Conservation (phyloP, 2,329 filamentous ascomycete genomes). For the Pyrenophora teres region DNA sequence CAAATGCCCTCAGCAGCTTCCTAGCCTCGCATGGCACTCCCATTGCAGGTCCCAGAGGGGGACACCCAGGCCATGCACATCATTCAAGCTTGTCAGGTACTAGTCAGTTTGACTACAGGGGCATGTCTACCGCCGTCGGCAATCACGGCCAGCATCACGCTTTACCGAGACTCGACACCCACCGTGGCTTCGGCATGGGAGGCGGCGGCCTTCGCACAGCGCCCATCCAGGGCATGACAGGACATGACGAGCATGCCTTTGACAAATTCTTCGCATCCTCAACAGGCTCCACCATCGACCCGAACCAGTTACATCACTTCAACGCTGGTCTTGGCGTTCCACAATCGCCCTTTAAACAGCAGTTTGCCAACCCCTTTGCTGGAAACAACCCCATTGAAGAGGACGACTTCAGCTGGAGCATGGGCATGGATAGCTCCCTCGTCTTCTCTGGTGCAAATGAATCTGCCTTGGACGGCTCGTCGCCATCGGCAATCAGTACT, state of each 20-base stretch:
- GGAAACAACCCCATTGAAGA: conserved; percentile 65
- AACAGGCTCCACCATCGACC: conserved; percentile 63
- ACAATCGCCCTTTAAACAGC: conserved; percentile 54
- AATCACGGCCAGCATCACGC: conserved; percentile 70
- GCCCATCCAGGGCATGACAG: conserved; percentile 57
- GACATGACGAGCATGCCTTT: conserved; percentile 67
- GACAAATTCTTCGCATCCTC: conserved; percentile 69
- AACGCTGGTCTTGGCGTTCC: conserved; percentile 71
- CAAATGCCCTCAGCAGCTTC: conserved; percentile 70
- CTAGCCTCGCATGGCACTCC: conserved; percentile 62
- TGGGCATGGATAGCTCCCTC: conserved; percentile 75
- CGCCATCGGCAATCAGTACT: conserved; percentile 93
- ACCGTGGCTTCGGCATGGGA: conserved; percentile 69
- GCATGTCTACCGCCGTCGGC: conserved; percentile 71
- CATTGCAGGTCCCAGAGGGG: conserved; percentile 55
- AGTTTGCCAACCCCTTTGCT: conserved; percentile 58
- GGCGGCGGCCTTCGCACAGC: conserved; percentile 79
- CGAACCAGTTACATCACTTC: conserved; percentile 81
- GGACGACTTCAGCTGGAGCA: conserved; percentile 87
- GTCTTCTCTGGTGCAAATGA: conserved; percentile 64
- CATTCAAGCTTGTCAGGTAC: conserved; percentile 76
- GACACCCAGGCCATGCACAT: conserved; percentile 64
- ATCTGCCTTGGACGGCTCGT: conserved; percentile 86
- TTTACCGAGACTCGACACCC: conserved; percentile 82
- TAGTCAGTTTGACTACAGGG: conserved; percentile 67